These are phyloP conservation scores for Curvularia sp. DNA, from an alignment of 2,329 filamentous ascomycete genomes.

Conservation along the genomic window DNA sequence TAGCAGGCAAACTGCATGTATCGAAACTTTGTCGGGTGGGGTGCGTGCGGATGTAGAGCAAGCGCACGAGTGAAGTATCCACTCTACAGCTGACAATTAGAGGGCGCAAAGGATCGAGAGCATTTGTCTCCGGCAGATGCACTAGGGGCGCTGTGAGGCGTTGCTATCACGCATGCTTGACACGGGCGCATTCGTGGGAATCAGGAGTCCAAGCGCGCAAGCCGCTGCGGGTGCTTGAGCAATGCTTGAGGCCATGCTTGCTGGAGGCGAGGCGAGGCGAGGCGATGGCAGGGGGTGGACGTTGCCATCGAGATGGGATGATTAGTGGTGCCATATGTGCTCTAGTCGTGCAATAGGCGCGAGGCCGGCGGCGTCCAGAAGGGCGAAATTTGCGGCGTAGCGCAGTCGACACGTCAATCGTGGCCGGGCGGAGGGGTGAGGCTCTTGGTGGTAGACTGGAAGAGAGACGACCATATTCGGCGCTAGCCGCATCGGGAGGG, in stretches of 20 bases:
- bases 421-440: constrained; percentile 9
- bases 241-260: constrained; percentile 8
- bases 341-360: constrained; percentile 1
- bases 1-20: neutral
- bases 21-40: constrained; percentile 2
- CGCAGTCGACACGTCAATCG: constrained; percentile 9
- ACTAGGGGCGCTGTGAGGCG: neutral
- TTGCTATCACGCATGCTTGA: neutral
- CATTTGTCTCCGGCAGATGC: neutral
- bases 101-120: neutral
- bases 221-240: constrained; percentile 8
- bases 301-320: constrained; percentile 2
- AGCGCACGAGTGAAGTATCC: constrained; percentile 7
- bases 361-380: constrained; percentile 3
- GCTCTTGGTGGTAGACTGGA: neutral
- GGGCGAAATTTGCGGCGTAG: constrained; percentile 7
- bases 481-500: neutral
- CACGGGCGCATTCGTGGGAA: neutral
- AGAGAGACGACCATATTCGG: neutral
- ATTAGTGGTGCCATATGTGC: constrained; percentile 10
- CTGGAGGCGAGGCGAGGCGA: constrained; percentile 2
- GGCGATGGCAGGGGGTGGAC: constrained; percentile 1
- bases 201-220: constrained; percentile 11
- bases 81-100: constrained; percentile 1
- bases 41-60: neutral